Conservation (phyloP, 2,329 filamentous ascomycete species). For the Pseudocercospora pini-densiflorae region DNA sequence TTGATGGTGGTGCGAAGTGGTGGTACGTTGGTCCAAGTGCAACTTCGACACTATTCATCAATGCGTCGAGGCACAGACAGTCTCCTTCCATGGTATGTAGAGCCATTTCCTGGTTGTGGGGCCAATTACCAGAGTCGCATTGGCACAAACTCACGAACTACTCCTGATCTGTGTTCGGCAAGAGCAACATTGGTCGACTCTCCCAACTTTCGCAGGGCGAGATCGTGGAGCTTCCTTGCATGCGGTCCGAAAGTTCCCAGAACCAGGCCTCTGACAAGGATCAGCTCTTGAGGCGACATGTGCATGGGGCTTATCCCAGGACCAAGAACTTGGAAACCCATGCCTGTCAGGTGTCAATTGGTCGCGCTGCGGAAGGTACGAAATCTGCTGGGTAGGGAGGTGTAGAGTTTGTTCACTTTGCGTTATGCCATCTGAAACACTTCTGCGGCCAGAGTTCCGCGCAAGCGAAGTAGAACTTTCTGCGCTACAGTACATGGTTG, state of each 20-base stretch:
- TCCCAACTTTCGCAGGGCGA: conserved; percentile 3
- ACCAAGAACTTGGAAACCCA: not conserved
- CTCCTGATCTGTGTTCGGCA: conserved; percentile 5
- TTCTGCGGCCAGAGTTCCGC: not conserved
- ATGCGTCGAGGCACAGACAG: not conserved
- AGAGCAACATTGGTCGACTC: not conserved
- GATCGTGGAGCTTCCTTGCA: conserved; percentile 1
- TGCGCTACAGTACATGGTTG: not conserved
- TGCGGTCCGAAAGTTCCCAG: not conserved
- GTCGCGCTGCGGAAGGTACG: not conserved
- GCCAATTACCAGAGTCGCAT: not conserved
- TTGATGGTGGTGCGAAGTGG: not conserved
- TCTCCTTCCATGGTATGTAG: conserved; percentile 6
- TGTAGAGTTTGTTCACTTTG: not conserved
- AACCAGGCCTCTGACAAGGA: not conserved
- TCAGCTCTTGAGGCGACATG: not conserved
- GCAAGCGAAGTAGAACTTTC: not conserved
- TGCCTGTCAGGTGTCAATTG: conserved; percentile 1
- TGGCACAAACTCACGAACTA: not conserved
- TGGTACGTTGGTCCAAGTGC: not conserved
- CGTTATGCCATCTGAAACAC: not conserved
- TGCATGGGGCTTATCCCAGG: not conserved
- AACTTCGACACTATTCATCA: not conserved
- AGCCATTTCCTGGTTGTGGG: not conserved
- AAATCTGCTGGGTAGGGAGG: not conserved